Conservation (phyloP, 2,329 filamentous ascomycete genomes). For the Rhinocladiella similis region DNA sequence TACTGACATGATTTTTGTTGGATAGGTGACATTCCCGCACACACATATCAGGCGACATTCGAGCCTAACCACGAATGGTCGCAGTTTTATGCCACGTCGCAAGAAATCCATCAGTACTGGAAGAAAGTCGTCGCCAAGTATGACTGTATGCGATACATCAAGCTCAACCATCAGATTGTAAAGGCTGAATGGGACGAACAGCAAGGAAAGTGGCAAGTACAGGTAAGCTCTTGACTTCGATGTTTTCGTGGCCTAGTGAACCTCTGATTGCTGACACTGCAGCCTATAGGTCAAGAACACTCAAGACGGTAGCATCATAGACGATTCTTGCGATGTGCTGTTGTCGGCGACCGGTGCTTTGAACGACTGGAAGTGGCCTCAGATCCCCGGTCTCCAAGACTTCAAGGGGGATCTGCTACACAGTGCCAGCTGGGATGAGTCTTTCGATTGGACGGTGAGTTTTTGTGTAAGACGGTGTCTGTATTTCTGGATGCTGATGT, state of each 20-base stretch:
- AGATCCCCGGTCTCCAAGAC: slow-evolving; percentile 35
- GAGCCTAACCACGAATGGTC: slow-evolving; percentile 68
- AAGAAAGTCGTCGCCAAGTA: slow-evolving; percentile 14
- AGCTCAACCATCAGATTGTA: slow-evolving; percentile 57
- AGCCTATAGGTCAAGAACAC: slow-evolving; percentile 23
- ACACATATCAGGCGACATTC: slow-evolving; percentile 70
- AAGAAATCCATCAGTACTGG: slow-evolving; percentile 17
- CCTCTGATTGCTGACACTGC: no score
- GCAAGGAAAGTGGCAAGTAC: slow-evolving; percentile 28
- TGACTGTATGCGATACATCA: slow-evolving; percentile 54
- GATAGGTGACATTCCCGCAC: slow-evolving; percentile 31
- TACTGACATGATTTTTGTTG: no score
- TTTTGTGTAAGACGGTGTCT: no score
- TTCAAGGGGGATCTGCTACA: slow-evolving; percentile 39
- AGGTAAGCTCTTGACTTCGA: slow-evolving; percentile 11
- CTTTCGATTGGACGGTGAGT: slow-evolving; percentile 27
- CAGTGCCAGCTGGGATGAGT: slow-evolving; percentile 34
- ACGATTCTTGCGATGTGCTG: slow-evolving; percentile 26
- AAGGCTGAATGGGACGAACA: slow-evolving; percentile 56
- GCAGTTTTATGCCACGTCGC: slow-evolving; percentile 55
- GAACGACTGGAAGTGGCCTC: slow-evolving; percentile 34
- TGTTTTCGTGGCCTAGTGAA: slow-evolving; percentile 13
- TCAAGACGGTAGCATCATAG: slow-evolving; percentile 16
- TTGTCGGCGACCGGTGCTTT: slow-evolving; percentile 31
- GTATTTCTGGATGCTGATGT: slow-evolving; percentile 22